Base-by-base conservation (phyloP, 2,329 filamentous ascomycete species). In the Tolypocladium cylindrosporum region DNA sequence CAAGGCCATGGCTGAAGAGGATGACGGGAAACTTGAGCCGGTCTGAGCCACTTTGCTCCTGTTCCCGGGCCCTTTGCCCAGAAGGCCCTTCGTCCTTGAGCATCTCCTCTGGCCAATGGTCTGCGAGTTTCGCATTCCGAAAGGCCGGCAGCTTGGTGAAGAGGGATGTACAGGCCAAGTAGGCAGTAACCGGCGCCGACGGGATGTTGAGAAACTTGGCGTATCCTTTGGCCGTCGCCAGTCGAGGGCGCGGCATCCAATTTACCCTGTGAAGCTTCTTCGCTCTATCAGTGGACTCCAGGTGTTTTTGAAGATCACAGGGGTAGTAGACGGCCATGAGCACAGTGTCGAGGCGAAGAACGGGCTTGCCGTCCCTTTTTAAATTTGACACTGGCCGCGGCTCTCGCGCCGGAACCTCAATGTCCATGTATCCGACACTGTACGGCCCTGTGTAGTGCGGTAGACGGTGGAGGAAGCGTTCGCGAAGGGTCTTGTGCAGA, bases 311-410 rank as follows among this genome's bases (percentile, higher is more conserved):
- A 57, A 79, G 65, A 21, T 79, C 77, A 51, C 81, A 78, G 2
- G 85, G 85, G 66, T 88, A 88, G 68, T 84, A 88, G n/a, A 88
- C 69, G 0, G 80, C 81, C 69, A 88, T 81, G 5, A 88, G 74
- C 10, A 87, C 81, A 0, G 85, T 87, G 57, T 77, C 75, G 54
- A 77, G 66, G 40, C 74, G 72, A 60, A 78, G 65, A 2, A 76
- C 71, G 31, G 72, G 71, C 54, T 68, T 70, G 42, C 70, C 67
- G 54, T 74, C 67, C 50, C 74, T 68, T 60, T 72, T 74, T 59
- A 77, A 72, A 60, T 68, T 66, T 16, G 72, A 78, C 57, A 77
- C 71, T 13, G 68, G 67, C 27, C 72, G 69, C 14, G 75, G 74
- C 1, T 71, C 59, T 14, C 72, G 67, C 19, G 77, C 79, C 6